Percentiles rank a stretch among this genome's conserved stretches.
Conservation (phyloP, 1,139 yeast genomes). For the Diutina sp. region DNA sequence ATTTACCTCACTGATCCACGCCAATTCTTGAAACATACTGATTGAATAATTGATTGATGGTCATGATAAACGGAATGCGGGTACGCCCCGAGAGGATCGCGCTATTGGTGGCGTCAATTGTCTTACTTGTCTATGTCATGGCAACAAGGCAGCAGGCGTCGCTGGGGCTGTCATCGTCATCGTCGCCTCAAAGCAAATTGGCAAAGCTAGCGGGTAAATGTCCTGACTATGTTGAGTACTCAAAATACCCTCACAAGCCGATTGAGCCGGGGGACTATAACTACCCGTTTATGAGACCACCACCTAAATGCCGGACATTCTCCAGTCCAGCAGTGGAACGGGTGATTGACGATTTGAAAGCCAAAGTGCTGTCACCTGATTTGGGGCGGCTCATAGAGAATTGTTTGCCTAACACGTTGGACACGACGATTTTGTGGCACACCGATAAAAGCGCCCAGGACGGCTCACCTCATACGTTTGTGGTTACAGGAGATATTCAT, state of each 20-base stretch:
- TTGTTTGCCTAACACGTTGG: constrained; percentile 78
- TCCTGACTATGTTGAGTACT: constrained; percentile 29
- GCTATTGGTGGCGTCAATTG: neutral
- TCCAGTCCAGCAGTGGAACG: constrained; percentile 47
- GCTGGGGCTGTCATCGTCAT: neutral
- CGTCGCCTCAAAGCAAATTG: neutral
- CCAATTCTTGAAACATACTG: too few relatives aligned
- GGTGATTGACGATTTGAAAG: constrained; percentile 41
- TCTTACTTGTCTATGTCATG: neutral
- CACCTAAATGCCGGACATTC: constrained; percentile 61
- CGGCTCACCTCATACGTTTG: constrained; percentile 30
- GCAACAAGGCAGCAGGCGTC: neutral
- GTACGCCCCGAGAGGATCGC: neutral
- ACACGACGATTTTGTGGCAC: constrained; percentile 79
- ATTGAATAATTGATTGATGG: neutral
- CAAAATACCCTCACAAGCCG: constrained; percentile 34
- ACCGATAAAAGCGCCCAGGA: constrained; percentile 4
- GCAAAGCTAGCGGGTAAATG: constrained; percentile 11
- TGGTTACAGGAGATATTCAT: constrained; percentile 83
- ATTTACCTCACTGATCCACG: too few relatives aligned
- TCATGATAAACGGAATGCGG: neutral
- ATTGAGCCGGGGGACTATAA: constrained; percentile 31
- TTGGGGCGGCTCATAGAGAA: constrained; percentile 68
- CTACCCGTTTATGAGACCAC: constrained; percentile 71
- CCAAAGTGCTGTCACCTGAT: constrained; percentile 44